Conservation (phyloP, 1,284 basidiomycete species). For the Moesziomyces aphidis region DNA sequence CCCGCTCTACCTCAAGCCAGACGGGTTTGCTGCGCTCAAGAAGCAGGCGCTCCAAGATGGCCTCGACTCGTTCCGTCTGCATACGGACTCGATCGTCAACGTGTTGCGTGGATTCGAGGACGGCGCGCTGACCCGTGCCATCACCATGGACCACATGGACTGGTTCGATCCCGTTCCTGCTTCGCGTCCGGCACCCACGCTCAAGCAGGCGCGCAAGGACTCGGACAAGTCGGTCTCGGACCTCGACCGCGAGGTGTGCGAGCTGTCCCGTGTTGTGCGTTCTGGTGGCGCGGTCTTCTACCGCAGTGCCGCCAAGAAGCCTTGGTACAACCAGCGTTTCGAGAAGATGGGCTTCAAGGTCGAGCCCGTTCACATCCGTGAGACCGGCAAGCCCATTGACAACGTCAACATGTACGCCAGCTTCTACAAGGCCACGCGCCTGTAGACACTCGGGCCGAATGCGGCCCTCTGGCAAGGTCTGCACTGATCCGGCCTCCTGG, state of each 20-base stretch:
- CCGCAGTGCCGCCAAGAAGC: constrained; percentile 77
- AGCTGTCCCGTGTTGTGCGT: constrained; percentile 75
- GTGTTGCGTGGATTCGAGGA: constrained; percentile 71
- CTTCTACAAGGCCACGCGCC: constrained; percentile 68
- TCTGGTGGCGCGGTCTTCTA: constrained; percentile 77
- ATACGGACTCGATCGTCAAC: constrained; percentile 81
- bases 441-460: constrained; percentile 17
- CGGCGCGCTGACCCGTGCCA: constrained; percentile 64
- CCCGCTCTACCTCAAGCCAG: constrained; percentile 78
- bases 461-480: not conserved
- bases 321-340: constrained; percentile 80
- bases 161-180: constrained; percentile 76
- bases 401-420: constrained; percentile 75
- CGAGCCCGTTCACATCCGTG: constrained; percentile 63
- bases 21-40: constrained; percentile 76
- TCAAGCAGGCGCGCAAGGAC: constrained; percentile 67
- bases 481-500: not conserved
- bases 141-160: constrained; percentile 85
- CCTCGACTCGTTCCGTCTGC: constrained; percentile 78
- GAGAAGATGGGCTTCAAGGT: constrained; percentile 69
- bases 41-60: constrained; percentile 70
- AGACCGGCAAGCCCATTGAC: constrained; percentile 71
- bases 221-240: constrained; percentile 70
- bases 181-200: constrained; percentile 67
- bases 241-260: constrained; percentile 75